These are phyloP conservation scores for Scleroderma citrinum DNA, from an alignment of 768 basidiomycete genomes.

Conservation along the genomic window DNA sequence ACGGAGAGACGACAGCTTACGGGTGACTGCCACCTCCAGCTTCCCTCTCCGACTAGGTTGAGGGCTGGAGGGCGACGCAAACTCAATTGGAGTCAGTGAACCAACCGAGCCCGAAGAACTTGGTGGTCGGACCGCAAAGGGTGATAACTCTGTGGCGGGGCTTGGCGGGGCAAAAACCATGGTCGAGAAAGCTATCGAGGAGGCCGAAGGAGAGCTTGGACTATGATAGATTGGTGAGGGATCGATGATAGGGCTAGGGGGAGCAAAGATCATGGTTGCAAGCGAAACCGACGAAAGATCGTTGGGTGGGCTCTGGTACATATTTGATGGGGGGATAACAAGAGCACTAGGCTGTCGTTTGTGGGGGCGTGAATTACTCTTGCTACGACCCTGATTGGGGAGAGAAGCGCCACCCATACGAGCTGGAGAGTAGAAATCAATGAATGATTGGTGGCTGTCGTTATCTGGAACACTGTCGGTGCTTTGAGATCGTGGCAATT, in stretches of 20 bases:
- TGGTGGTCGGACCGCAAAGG: conserved; percentile 9
- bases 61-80: conserved; percentile 18
- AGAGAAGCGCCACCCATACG: conserved; percentile 8
- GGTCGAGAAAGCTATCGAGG: conserved; percentile 20
- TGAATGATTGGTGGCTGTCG: conserved; percentile 38
- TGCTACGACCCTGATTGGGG: not conserved
- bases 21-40: conserved; percentile 40
- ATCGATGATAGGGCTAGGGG: conserved; percentile 20
- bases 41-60: conserved; percentile 17
- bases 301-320: conserved; percentile 11
- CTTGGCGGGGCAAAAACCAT: conserved; percentile 27
- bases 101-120: conserved; percentile 20
- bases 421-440: conserved; percentile 39
- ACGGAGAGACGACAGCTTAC: conserved; percentile 42
- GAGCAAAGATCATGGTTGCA: conserved; percentile 28
- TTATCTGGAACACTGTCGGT: conserved; percentile 23
- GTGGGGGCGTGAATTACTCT: conserved; percentile 5
- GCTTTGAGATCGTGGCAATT: conserved; percentile 12
- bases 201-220: conserved; percentile 7
- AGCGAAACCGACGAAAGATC: conserved; percentile 21
- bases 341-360: conserved; percentile 10
- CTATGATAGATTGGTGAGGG: conserved; percentile 6
- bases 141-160: conserved; percentile 11
- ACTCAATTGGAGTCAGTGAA: conserved; percentile 26
- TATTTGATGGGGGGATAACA: conserved; percentile 13